Evolutionary conservation across 345 rosid species (phyloP).

Genomic region (Moricandia moricandioides): DNA sequence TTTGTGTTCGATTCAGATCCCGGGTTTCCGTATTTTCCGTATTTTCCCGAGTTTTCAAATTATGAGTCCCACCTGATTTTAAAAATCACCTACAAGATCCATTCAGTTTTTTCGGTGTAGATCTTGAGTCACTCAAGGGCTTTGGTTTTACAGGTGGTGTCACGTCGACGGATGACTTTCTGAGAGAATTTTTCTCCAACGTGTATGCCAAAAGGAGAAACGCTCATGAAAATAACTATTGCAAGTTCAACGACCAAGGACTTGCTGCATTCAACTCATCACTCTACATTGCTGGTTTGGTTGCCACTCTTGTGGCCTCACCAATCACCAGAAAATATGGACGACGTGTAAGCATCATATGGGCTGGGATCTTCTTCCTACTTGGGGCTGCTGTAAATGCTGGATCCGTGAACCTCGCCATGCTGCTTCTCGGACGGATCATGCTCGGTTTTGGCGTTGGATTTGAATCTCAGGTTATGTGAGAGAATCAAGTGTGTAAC

Average conservation of each 20-base stretch:
- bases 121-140: neutral
- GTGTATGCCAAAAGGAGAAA: constrained; percentile 56
- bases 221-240: constrained; percentile 79
- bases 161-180: constrained; percentile 73
- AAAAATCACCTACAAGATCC: neutral
- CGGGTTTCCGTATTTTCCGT: neutral
- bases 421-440: constrained; percentile 72
- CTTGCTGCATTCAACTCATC: constrained; percentile 78
- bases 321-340: constrained; percentile 70
- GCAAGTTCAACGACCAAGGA: constrained; percentile 72
- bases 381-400: constrained; percentile 65
- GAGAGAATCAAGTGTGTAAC: neutral
- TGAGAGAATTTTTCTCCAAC: constrained; percentile 50
- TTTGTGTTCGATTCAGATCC: neutral
- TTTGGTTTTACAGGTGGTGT: constrained; percentile 50
- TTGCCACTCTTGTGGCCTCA: constrained; percentile 65
- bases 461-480: constrained; percentile 52
- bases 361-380: constrained; percentile 70
- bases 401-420: constrained; percentile 53
- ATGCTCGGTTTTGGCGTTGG: constrained; percentile 89
- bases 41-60: neutral
- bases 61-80: neutral
- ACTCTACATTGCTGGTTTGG: constrained; percentile 76
- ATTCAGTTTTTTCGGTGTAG: neutral
- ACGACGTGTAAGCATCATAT: constrained; percentile 65